These are phyloP conservation scores for Thalassiosira mediterranea DNA, from an alignment of 352 stramenopile species.

Conservation along the genomic window DNA sequence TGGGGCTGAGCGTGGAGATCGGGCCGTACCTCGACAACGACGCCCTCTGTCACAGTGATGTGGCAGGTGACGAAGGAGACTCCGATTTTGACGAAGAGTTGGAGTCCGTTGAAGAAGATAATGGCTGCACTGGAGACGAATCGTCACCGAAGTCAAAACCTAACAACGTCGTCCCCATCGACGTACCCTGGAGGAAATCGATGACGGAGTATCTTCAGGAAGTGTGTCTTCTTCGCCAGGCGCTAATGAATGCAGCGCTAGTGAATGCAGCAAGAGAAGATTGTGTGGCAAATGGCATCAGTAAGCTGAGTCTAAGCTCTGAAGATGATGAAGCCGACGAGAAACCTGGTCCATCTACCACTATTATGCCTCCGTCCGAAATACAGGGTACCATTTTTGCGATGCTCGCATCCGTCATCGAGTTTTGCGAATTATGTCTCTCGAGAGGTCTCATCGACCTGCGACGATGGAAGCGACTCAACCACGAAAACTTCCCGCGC, in stretches of 20 bases:
- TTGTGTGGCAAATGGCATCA: not conserved
- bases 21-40: conserved; percentile 17
- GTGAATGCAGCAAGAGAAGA: not conserved
- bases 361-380: conserved; percentile 6
- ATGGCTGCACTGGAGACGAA: too few species aligned
- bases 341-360: too few species aligned
- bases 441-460: conserved; percentile 1
- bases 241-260: not conserved
- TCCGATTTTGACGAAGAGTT: not conserved
- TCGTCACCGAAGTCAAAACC: too few species aligned
- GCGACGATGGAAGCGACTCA: conserved; percentile 2
- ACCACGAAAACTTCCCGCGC: conserved; percentile 14
- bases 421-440: conserved; percentile 7
- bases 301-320: not conserved
- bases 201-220: conserved; percentile 1
- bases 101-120: too few species aligned
- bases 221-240: conserved; percentile 4
- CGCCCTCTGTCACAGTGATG: not conserved
- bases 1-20: conserved; percentile 17
- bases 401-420: conserved; percentile 13
- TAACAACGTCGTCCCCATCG: not conserved
- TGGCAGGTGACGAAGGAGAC: not conserved
- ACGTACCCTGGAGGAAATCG: conserved; percentile 1
- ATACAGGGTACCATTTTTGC: conserved; percentile 7
- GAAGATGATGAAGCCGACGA: not conserved